Percentiles rank a stretch among this genome's conserved stretches.
Evolutionary conservation across 129 eudicot species (phyloP).

Genomic region (Lactuca saligna): DNA sequence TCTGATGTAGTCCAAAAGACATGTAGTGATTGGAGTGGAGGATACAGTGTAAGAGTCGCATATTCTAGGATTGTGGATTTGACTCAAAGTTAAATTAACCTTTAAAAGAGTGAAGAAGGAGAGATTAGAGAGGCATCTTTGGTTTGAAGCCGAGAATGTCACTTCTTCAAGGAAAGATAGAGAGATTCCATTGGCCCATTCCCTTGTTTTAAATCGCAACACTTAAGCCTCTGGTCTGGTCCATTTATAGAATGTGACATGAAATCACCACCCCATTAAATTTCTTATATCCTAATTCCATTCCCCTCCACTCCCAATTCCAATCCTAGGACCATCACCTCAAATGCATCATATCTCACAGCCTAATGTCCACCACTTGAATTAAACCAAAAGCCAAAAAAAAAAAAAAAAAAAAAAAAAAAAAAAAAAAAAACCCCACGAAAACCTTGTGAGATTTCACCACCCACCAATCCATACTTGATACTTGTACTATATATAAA

Average conservation of each 20-base stretch:
- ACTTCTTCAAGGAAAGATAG: conserved; percentile 21
- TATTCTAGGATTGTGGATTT: conserved; percentile 33
- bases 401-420: too few relatives aligned
- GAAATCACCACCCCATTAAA: conserved; percentile 25
- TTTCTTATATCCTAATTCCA: conserved; percentile 27
- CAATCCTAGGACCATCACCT: conserved; percentile 41
- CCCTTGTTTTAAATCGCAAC: conserved; percentile 33
- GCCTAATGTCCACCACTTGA: conserved; percentile 50
- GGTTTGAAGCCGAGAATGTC: conserved; percentile 33
- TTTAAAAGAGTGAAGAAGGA: conserved; percentile 2
- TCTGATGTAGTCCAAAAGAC: too few relatives aligned
- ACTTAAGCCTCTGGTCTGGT: conserved; percentile 46
- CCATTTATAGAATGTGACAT: conserved; percentile 41
- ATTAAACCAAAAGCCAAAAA: conserved; percentile 31
- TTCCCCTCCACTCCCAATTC: conserved; percentile 27
- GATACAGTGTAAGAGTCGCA: conserved; percentile 10
- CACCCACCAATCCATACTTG: conserved; percentile 6
- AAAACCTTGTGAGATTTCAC: conserved; percentile 31
- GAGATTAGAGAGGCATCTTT: conserved; percentile 42
- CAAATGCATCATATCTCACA: conserved; percentile 36
- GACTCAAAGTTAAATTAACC: conserved; percentile 17
- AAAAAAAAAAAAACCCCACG: too few relatives aligned
- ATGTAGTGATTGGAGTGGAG: conserved; percentile 11
- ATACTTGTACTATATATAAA: conserved; percentile 43
- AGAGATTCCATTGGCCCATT: conserved; percentile 39